A percentile compares a stretch with the other conserved stretches of the same genome.
phyloP scores from a whole-genome alignment of 306 rosid genomes.

The Delonix regia region DNA sequence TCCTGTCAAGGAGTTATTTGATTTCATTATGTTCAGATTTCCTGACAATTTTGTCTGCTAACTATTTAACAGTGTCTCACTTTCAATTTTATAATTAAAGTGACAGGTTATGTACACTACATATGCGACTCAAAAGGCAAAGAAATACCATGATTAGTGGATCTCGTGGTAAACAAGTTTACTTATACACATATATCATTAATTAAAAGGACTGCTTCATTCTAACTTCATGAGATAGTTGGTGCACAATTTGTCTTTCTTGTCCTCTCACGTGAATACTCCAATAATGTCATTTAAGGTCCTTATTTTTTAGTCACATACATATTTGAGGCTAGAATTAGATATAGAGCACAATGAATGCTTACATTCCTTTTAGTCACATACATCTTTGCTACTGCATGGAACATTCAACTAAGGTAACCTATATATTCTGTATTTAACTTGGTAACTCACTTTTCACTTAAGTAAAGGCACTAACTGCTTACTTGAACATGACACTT shows the following conservation, averaged over 20 bases:
- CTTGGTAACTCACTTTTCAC: no score
- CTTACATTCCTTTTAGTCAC: no score
- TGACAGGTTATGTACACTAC: slow-evolving; percentile 84
- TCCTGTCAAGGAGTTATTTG: background rate
- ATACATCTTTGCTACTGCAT: no score
- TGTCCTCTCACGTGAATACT: background rate
- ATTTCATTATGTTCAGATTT: background rate
- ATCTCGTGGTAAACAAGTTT: slow-evolving; percentile 69
- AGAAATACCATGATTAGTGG: slow-evolving; percentile 77
- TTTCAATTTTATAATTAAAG: slow-evolving; percentile 46
- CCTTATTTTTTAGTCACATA: background rate
- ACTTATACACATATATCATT: slow-evolving; percentile 36
- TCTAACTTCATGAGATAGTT: slow-evolving; percentile 26
- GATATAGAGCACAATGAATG: slow-evolving; percentile 15
- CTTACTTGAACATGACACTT: no score
- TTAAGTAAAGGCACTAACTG: no score
- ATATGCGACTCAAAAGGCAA: slow-evolving; percentile 78
- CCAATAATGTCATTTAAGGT: slow-evolving; percentile 5
- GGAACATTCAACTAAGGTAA: no score
- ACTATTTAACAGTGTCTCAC: slow-evolving; percentile 17
- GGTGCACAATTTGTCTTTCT: slow-evolving; percentile 5
- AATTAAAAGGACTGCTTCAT: background rate
- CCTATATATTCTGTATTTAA: no score
- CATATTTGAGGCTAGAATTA: slow-evolving; percentile 25
- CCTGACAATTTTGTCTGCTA: slow-evolving; percentile 6